Evolutionary conservation across 768 basidiomycete genomes (phyloP), one percentile per base, ranked within the genome.

Genomic region (Macrolepiota dolichaula): DNA sequence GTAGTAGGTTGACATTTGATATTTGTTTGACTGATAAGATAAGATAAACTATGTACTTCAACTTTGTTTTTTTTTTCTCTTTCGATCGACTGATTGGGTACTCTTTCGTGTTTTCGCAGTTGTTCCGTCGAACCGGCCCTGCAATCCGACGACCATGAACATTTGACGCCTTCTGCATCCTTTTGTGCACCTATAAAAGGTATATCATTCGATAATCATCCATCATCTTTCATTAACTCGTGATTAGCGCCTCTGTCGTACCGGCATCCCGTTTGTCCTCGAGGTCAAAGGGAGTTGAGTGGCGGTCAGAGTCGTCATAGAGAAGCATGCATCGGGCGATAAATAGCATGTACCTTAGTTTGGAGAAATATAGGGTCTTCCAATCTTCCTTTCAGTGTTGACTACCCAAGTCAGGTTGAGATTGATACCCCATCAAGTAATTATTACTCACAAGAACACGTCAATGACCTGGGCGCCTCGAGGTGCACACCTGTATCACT

Each of bases 11-110:
- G n/a, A n/a, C 22, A 7, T 11, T 17, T 35, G 24, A 13, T 19
- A 19, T 29, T 42, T 22, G 27, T 13, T 32, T 19, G 12, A 7
- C 15, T 46, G 59, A 60, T 60, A 60, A 60, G 59, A 60, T 60
- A 46, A 59, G 24, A n/a, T 44, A n/a, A 44, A 22, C 17, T n/a
- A 19, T 27, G 46, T 24, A 56, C 7, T 17, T 27, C 17, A 35
- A 19, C n/a, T 17, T 17, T 15, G n/a, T n/a, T n/a, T n/a, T n/a
- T n/a, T n/a, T n/a, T n/a, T n/a, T n/a, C n/a, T n/a, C n/a, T n/a
- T n/a, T n/a, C 29, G 57, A 59, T 59, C 37, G 12, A 32, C 13
- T 15, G 57, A 42, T 57, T 46, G 29, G 25, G 42, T 17, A 32
- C 19, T 7, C 37, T 35, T 35, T 35, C 24, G 29, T 22, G 35